Conservation (phyloP, 2,329 filamentous ascomycete genomes). For the Colletotrichum zoysiae region DNA sequence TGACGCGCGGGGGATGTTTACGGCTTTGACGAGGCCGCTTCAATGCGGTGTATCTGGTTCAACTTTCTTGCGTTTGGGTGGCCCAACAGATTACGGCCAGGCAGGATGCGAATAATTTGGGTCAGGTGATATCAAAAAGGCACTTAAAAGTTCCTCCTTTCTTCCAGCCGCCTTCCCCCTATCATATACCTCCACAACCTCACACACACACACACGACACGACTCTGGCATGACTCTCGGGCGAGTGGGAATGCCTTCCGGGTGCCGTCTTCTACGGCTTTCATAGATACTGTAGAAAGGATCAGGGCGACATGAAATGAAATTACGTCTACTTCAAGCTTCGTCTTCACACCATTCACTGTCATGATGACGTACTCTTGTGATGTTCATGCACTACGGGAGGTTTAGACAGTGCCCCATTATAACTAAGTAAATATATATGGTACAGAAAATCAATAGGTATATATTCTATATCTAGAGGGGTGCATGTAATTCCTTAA, state of each 20-base stretch:
- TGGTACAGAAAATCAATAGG: no score
- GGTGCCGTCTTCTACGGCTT: slow-evolving; percentile 41
- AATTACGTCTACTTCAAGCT: slow-evolving; percentile 42
- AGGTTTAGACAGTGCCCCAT: no score
- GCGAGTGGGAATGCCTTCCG: slow-evolving; percentile 38
- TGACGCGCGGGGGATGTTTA: slow-evolving; percentile 23
- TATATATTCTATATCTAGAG: no score
- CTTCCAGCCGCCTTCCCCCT: slow-evolving; percentile 37
- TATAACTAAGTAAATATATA: no score
- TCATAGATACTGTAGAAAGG: slow-evolving; percentile 44
- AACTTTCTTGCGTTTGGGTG: slow-evolving; percentile 42
- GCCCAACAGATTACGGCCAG: slow-evolving; percentile 39
- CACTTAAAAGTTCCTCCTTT: slow-evolving; percentile 44
- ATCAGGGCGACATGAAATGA: slow-evolving; percentile 44
- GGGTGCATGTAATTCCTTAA: no score
- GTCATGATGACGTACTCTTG: neutral
- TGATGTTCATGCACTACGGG: neutral
- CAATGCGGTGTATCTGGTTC: slow-evolving; percentile 44
- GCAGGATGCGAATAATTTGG: slow-evolving; percentile 43
- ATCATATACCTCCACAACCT: slow-evolving; percentile 38
- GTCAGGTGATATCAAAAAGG: slow-evolving; percentile 43
- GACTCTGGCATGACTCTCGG: slow-evolving; percentile 39
- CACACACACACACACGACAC: slow-evolving; percentile 35
- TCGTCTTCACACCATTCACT: no score
- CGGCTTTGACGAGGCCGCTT: slow-evolving; percentile 45